Conservation (phyloP, 805 yeast species). For the Saccharomycopsis sp. region DNA sequence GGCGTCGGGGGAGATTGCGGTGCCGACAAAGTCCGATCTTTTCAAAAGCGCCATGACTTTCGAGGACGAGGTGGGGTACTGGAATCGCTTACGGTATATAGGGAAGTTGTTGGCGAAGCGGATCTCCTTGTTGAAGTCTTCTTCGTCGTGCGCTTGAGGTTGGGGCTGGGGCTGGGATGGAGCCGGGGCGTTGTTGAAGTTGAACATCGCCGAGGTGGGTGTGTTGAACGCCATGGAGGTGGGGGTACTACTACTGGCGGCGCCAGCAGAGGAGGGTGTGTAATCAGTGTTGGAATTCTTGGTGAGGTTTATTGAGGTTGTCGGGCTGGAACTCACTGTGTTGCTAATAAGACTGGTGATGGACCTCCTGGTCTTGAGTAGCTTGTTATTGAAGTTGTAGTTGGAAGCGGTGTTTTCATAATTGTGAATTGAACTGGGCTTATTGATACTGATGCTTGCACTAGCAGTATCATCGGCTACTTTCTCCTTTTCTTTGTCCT, state of each 20-base stretch:
- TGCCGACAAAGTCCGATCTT: slow-evolving; percentile 30
- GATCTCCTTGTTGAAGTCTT: slow-evolving; percentile 39
- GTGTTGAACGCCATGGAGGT: slow-evolving; percentile 6
- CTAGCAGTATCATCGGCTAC: neutral
- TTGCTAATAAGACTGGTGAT: too few relatives aligned
- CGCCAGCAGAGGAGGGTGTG: neutral
- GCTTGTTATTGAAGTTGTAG: too few relatives aligned
- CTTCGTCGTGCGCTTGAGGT: slow-evolving; percentile 3
- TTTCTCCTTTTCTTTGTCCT: too few relatives aligned
- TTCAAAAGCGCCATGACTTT: slow-evolving; percentile 23
- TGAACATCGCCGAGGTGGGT: slow-evolving; percentile 2
- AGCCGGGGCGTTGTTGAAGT: neutral
- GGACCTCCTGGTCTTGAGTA: too few relatives aligned
- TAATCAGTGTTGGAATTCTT: neutral
- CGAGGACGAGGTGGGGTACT: slow-evolving; percentile 42
- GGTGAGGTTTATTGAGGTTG: neutral
- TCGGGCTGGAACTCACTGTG: neutral
- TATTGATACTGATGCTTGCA: too few relatives aligned
- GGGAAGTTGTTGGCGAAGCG: slow-evolving; percentile 78
- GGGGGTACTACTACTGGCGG: slow-evolving; percentile 4
- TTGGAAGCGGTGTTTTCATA: too few relatives aligned
- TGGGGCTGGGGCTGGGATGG: slow-evolving; percentile 1
- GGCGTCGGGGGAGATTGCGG: slow-evolving; percentile 57
- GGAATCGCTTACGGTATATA: slow-evolving; percentile 54
- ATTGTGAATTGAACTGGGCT: too few relatives aligned